phyloP scores from a whole-genome alignment of 1,284 basidiomycete genomes.

The Leccinum pachyderme region DNA sequence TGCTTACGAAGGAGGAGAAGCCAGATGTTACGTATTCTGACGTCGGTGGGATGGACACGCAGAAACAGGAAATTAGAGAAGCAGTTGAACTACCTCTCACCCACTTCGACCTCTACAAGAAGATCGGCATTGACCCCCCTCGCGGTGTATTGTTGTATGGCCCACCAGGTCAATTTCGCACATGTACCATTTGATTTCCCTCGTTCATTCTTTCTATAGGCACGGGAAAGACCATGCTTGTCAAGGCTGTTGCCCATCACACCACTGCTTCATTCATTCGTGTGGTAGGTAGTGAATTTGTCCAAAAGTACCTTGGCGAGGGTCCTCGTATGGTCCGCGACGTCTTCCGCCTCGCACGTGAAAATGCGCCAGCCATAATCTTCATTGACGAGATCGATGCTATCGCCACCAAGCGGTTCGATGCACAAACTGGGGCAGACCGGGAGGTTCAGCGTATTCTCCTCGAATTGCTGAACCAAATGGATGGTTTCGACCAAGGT shows the following conservation, averaged over 20 bases:
- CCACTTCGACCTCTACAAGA: slow-evolving; percentile 97
- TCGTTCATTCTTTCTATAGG: slow-evolving; percentile 47
- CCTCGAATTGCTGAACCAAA: slow-evolving; percentile 97
- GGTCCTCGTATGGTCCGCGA: slow-evolving; percentile 99
- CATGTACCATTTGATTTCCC: not conserved
- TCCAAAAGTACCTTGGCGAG: slow-evolving; percentile 99
- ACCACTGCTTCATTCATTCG: slow-evolving; percentile 98
- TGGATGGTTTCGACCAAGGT: slow-evolving; percentile 99
- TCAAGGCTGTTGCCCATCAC: slow-evolving; percentile 97
- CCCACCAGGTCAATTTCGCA: slow-evolving; percentile 58
- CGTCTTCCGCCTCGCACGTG: slow-evolving; percentile 95
- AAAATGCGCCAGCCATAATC: slow-evolving; percentile 98
- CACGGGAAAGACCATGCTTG: slow-evolving; percentile 99
- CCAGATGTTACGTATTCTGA: slow-evolving; percentile 89
- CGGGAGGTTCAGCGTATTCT: slow-evolving; percentile 98
- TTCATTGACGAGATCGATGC: slow-evolving; percentile 99
- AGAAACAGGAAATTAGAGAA: slow-evolving; percentile 99
- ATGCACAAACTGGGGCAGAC: slow-evolving; percentile 98
- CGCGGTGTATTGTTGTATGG: slow-evolving; percentile 83
- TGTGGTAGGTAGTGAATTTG: slow-evolving; percentile 97
- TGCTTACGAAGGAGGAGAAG: slow-evolving; percentile 92
- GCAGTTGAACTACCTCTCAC: slow-evolving; percentile 98
- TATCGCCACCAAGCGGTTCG: slow-evolving; percentile 99
- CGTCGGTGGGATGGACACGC: slow-evolving; percentile 95
- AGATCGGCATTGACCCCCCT: slow-evolving; percentile 99